These are phyloP conservation scores for Haplosporangium sp. DNA, from an alignment of 371 early-diverging fungal species.

Conservation along the genomic window DNA sequence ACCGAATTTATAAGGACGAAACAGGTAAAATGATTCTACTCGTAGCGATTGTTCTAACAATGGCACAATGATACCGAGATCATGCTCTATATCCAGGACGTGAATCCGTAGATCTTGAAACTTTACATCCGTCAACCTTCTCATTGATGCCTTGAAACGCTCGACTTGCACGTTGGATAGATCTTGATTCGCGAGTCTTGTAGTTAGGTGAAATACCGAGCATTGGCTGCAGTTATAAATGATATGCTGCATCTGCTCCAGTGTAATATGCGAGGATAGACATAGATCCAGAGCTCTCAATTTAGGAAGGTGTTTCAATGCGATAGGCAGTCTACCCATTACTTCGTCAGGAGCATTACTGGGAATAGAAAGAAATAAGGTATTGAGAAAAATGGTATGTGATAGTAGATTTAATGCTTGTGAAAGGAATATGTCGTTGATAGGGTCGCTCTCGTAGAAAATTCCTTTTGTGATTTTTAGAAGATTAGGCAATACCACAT, in stretches of 20 bases:
- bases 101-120: background rate
- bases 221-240: background rate
- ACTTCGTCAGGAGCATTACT: background rate
- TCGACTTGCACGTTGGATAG: conserved; percentile 2
- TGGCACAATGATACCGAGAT: background rate
- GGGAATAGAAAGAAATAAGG: conserved; percentile 3
- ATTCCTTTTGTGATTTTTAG: background rate
- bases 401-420: conserved; percentile 4
- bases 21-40: conserved; percentile 1
- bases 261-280: background rate
- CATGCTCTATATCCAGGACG: background rate
- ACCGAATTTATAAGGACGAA: background rate
- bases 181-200: background rate
- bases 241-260: background rate
- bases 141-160: background rate
- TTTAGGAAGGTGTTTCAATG: background rate
- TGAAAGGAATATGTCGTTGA: background rate
- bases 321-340: background rate
- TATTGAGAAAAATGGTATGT: conserved; percentile 1
- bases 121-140: conserved; percentile 3
- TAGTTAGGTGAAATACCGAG: background rate
- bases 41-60: background rate
- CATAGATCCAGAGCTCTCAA: conserved; percentile 3
- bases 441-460: background rate
- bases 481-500: conserved; percentile 2